Base-by-base conservation (phyloP, 306 rosid genomes). In the Cicer bijugum region DNA sequence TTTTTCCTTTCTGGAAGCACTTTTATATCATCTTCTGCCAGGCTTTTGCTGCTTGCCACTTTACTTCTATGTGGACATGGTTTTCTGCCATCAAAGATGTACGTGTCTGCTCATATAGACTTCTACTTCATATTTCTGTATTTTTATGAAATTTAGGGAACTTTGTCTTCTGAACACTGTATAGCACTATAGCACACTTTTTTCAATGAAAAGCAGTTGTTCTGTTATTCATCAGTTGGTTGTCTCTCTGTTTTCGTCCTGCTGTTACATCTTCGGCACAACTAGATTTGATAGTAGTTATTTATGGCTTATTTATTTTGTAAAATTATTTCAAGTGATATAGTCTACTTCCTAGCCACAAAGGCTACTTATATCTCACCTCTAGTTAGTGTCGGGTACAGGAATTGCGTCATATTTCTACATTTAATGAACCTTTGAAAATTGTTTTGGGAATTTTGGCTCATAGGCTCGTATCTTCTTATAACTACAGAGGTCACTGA, bases 1-100 rank as follows among this genome's bases (percentile, higher is more conserved):
- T 90, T 90, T 84, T 90, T 86, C 85, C 82, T 93, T 58, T 85
- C 84, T 62, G 97, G 93, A 84, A 75, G 81, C 78, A 75, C 90
- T 65, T 87, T 93, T 80, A 73, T 73, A 69, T 69, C 89, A 47
- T 86, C 96, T 60, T 46, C 78, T 12, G 88, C 93, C 17, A 85
- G 65, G 66, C 93, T 93, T 71, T 82, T 88, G 83, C 85, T 87
- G 78, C 76, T 82, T 47, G 75, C 63, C 48, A 70, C 77, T 16
- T 45, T 83, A 16, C 39, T 75, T 84, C 84, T 93, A 52, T 83
- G 67, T 72, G 97, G 86, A 87, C 83, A 81, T 47, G 84, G 93
- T 57, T 50, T 75, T 79, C 77, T 93, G 59, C 89, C 96, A 33
- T 68, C 88, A 53, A 84, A 77, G 46, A 44, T 86, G 98, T 89